These are phyloP conservation scores for Cladosporium sp. DNA, from an alignment of 2,329 filamentous ascomycete species.

Conservation along the genomic window DNA sequence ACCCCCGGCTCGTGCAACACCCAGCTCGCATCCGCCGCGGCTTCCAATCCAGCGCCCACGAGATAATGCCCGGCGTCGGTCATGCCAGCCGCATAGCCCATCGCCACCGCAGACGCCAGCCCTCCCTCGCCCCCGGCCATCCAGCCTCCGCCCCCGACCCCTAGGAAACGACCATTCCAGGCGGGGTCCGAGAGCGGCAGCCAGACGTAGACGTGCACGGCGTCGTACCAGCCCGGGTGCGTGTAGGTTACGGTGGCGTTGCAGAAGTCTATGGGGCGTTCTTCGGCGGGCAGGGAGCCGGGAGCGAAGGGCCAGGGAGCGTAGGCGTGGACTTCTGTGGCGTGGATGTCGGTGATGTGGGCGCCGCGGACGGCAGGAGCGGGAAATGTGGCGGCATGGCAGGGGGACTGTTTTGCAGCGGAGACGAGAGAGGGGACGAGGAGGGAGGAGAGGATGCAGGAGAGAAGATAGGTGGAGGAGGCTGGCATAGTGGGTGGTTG, in stretches of 20 bases:
- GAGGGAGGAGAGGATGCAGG: neutral
- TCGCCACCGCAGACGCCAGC: constrained; percentile 39
- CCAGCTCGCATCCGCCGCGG: constrained; percentile 18
- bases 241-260: constrained; percentile 42
- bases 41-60: constrained; percentile 24
- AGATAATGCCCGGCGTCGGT: constrained; percentile 47
- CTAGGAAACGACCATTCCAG: constrained; percentile 34
- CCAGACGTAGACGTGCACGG: constrained; percentile 35
- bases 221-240: constrained; percentile 39
- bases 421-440: neutral
- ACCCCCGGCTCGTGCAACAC: constrained; percentile 42
- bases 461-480: neutral
- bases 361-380: neutral
- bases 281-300: neutral
- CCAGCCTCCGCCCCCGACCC: constrained; percentile 44
- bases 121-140: constrained; percentile 40
- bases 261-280: constrained; percentile 33
- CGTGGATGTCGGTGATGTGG: neutral
- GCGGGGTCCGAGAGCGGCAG: constrained; percentile 31
- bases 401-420: neutral
- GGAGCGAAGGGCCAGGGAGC: constrained; percentile 6
- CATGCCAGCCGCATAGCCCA: constrained; percentile 43
- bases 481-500: neutral
- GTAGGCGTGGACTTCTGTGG: neutral
- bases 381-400: neutral